These are phyloP conservation scores for Zoysia japonica DNA, from an alignment of 176 grass and related monocot genomes.

Conservation along the genomic window DNA sequence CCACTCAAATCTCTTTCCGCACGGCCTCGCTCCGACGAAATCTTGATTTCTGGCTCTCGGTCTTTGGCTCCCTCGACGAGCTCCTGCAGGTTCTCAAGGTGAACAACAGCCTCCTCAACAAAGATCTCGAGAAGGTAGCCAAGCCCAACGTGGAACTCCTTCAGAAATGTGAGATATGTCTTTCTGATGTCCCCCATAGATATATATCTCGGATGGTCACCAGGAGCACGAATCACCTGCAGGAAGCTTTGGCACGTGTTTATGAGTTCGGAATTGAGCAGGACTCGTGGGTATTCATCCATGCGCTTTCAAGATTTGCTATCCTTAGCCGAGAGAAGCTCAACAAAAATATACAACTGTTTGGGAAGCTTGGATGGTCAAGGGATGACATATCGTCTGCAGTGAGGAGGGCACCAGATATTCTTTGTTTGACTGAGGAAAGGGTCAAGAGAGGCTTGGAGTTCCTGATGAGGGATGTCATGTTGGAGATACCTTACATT, in stretches of 20 bases:
- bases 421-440: neutral
- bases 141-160: neutral
- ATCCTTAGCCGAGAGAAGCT: neutral
- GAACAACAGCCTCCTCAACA: neutral
- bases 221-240: neutral
- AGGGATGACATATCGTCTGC: neutral
- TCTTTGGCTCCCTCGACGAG: conserved; percentile 17
- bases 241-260: neutral
- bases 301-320: neutral
- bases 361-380: conserved; percentile 8
- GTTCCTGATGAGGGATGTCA: neutral
- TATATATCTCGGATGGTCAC: neutral
- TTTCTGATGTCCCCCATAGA: neutral
- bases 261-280: neutral
- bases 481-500: neutral
- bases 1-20: neutral
- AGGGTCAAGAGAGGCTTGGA: neutral
- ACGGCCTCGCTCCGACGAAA: neutral
- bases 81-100: neutral
- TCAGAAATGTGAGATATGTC: neutral
- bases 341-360: neutral
- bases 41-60: conserved; percentile 12
- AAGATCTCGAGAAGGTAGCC: conserved; percentile 1
- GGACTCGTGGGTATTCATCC: neutral
- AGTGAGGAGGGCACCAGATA: neutral